Evolutionary conservation across 768 basidiomycete species (phyloP), one percentile per base, ranked within the genome.

Genomic region (Kwoniella pini): DNA sequence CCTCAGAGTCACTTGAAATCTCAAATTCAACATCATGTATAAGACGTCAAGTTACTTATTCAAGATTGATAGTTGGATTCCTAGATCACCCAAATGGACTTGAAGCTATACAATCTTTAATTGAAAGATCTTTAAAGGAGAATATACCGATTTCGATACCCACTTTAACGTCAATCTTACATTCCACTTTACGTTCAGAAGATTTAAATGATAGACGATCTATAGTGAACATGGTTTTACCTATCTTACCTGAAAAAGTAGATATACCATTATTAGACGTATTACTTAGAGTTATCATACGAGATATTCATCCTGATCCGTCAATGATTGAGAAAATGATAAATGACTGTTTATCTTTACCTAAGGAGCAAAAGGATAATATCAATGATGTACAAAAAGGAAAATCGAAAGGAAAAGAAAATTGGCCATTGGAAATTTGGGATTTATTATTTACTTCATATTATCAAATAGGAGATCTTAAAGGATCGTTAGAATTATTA

Each of bases 361-460:
- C 48, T n/a, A n/a, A n/a, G 39, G 30, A 22, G 5, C 30, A 36
- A 17, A 17, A 56, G 9, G 17, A 19, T 46, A 15, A 15, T 15
- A n/a, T 5, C 12, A 33, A 17, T 3, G 30, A 19, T 33, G 5
- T 19, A 13, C 9, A 19, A 31, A 24, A 31, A 24, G 22, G 9
- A 22, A 27, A 9, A 22, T 15, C 11, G 27, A n/a, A n/a, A 54
- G 22, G 36, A 5, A 57, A 54, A 43, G 26, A 54, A 21, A 33
- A 58, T 7, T 71, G 69, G 69, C 55, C 64, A 4, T 63, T 51
- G 62, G 57, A 59, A 19, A 30, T 71, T 12, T 71, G 66, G 63
- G 66, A 67, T 49, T 40, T 71, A 33, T 13, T 65, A 7, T 24
- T 71, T 9, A 38, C 36, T 12, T 49, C 66, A 4, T 30, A 65